phyloP scores from a whole-genome alignment of 345 rosid species.

The Iberis pinnata region DNA sequence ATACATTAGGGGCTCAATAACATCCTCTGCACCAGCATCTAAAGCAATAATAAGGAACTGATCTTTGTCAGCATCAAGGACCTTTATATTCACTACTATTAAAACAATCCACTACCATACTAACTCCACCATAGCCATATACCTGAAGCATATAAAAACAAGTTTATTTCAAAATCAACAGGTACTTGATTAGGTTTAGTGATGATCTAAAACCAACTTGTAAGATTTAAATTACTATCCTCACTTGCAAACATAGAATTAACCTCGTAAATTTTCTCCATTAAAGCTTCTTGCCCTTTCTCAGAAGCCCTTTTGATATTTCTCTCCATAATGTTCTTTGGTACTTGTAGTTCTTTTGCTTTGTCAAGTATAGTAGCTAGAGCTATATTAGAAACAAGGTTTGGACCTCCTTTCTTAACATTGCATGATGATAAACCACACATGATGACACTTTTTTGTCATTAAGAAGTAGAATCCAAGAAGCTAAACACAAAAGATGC shows the following conservation, averaged over 20 bases:
- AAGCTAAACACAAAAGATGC: slow-evolving; percentile 9
- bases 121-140: slow-evolving; percentile 89
- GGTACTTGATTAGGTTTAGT: background rate
- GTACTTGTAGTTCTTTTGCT: slow-evolving; percentile 83
- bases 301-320: slow-evolving; percentile 84
- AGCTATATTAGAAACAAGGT: slow-evolving; percentile 61
- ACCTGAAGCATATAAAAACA: slow-evolving; percentile 41
- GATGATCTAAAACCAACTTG: background rate
- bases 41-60: slow-evolving; percentile 64
- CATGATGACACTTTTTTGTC: too few species aligned
- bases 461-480: slow-evolving; percentile 5
- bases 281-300: slow-evolving; percentile 83
- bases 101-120: slow-evolving; percentile 85
- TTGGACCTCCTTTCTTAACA: slow-evolving; percentile 84
- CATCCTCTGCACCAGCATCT: slow-evolving; percentile 97
- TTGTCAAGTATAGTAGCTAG: slow-evolving; percentile 77
- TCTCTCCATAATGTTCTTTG: slow-evolving; percentile 89
- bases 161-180: slow-evolving; percentile 10
- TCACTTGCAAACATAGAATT: slow-evolving; percentile 6
- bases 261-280: slow-evolving; percentile 88
- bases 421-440: slow-evolving; percentile 36
- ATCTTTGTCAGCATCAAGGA: slow-evolving; percentile 68
- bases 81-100: slow-evolving; percentile 71
- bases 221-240: background rate
- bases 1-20: slow-evolving; percentile 65